A percentile compares a stretch with the other conserved stretches of the same genome.
Conservation (phyloP, 73 alveolate genomes). For the Durusdinium trenchii region DNA sequence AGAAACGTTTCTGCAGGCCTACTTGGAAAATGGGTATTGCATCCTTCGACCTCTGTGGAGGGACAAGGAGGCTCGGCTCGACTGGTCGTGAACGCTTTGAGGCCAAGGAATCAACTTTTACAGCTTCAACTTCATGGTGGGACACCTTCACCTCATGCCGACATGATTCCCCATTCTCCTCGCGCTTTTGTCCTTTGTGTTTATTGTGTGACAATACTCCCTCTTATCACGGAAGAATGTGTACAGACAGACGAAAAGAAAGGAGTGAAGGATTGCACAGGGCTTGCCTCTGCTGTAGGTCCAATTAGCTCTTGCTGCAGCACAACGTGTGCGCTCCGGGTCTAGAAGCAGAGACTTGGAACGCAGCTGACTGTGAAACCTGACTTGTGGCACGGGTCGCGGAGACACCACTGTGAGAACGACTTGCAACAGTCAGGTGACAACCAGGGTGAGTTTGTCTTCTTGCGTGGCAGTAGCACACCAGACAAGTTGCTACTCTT, state of each 20-base stretch:
- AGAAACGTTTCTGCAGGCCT: not conserved
- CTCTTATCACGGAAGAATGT: no score
- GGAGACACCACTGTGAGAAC: no score
- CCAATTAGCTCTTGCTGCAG: not conserved
- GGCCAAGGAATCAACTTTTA: no score
- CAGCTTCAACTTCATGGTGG: not conserved
- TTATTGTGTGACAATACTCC: no score
- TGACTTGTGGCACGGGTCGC: no score
- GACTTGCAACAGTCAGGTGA: no score
- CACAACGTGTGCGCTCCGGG: not conserved
- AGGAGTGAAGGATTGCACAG: no score
- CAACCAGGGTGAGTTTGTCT: constrained; percentile 5
- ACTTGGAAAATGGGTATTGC: not conserved
- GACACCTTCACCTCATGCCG: no score
- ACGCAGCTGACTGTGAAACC: no score
- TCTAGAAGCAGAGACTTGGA: not conserved
- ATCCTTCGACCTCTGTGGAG: not conserved
- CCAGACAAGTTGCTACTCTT: not conserved
- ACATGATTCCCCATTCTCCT: no score
- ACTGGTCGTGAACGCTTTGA: not conserved
- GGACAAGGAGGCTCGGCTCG: not conserved
- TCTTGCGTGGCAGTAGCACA: constrained; percentile 26
- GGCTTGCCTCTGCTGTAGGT: not conserved
- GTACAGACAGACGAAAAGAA: no score
- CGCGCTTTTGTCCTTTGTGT: no score